phyloP scores from a whole-genome alignment of 2,329 filamentous ascomycete species.

The Lithohypha guttulata region DNA sequence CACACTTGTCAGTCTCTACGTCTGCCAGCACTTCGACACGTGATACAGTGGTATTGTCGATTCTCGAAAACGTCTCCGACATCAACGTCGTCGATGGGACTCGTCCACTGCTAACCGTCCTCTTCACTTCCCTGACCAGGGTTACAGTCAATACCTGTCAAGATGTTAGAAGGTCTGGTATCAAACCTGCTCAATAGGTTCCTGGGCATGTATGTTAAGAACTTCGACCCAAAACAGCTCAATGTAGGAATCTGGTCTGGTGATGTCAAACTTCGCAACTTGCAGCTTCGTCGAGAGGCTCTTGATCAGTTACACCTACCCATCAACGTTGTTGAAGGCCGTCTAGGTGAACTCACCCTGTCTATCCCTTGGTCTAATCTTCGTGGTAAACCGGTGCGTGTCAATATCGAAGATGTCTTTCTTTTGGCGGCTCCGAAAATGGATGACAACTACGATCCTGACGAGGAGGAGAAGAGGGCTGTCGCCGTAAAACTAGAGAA shows the following conservation, averaged over 20 bases:
- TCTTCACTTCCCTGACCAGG: slow-evolving; percentile 49
- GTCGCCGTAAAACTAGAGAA: slow-evolving; percentile 98
- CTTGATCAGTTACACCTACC: slow-evolving; percentile 94
- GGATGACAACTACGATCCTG: slow-evolving; percentile 83
- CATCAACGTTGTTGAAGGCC: slow-evolving; percentile 91
- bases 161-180: slow-evolving; percentile 94
- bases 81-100: slow-evolving; percentile 1
- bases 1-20: neutral
- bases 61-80: neutral
- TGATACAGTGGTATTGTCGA: neutral
- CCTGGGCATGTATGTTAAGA: slow-evolving; percentile 99
- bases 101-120: neutral
- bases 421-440: slow-evolving; percentile 90
- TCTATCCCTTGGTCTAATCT: slow-evolving; percentile 97
- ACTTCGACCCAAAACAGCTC: slow-evolving; percentile 94
- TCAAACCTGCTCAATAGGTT: slow-evolving; percentile 97
- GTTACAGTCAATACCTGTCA: slow-evolving; percentile 54
- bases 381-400: slow-evolving; percentile 82
- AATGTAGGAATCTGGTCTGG: slow-evolving; percentile 99
- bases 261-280: slow-evolving; percentile 86
- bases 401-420: slow-evolving; percentile 95
- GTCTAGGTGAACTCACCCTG: slow-evolving; percentile 82
- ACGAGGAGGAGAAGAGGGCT: slow-evolving; percentile 76
- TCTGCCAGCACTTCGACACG: neutral
- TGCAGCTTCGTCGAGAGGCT: slow-evolving; percentile 86